These are phyloP conservation scores for Cephalotrichum gorgonifer DNA, from an alignment of 2,329 filamentous ascomycete species.

Conservation along the genomic window DNA sequence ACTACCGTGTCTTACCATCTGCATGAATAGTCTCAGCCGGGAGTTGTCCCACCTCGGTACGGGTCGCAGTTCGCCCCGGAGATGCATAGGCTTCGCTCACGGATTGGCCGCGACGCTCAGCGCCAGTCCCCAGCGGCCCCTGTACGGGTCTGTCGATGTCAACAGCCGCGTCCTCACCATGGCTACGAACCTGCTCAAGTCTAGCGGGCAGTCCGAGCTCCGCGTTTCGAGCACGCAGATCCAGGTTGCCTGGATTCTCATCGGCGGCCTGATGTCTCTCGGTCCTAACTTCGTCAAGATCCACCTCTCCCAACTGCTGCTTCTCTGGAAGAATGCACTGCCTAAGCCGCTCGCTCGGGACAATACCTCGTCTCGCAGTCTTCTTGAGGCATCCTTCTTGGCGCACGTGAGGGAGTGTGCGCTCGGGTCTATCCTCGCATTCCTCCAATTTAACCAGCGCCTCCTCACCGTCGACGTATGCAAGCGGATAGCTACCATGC, in stretches of 20 bases:
- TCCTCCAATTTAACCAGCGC: conserved; percentile 86
- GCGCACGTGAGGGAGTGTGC: conserved; percentile 93
- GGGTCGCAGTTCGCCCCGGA: conserved; percentile 66
- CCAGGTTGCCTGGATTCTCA: conserved; percentile 94
- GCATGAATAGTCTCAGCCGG: conserved; percentile 87
- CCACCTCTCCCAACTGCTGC: conserved; percentile 82
- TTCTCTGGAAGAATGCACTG: conserved; percentile 95
- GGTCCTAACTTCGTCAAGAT: conserved; percentile 99
- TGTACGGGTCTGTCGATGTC: conserved; percentile 92
- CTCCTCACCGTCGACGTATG: conserved; percentile 89
- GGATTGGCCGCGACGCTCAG: conserved; percentile 85
- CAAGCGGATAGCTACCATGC: conserved; percentile 83
- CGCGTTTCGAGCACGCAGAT: conserved; percentile 89
- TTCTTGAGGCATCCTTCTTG: conserved; percentile 84
- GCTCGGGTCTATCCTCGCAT: conserved; percentile 80
- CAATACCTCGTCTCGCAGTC: conserved; percentile 71
- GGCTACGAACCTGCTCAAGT: conserved; percentile 85
- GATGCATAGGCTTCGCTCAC: conserved; percentile 85
- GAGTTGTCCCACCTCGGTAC: conserved; percentile 71
- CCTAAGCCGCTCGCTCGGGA: conserved; percentile 92
- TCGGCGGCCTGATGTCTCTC: conserved; percentile 91
- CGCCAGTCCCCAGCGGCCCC: conserved; percentile 74
- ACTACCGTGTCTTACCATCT: conserved; percentile 82
- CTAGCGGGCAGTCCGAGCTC: conserved; percentile 81
- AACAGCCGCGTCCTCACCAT: conserved; percentile 86